Base-by-base conservation (phyloP, 768 basidiomycete species). In the Pleurotus giganteus region DNA sequence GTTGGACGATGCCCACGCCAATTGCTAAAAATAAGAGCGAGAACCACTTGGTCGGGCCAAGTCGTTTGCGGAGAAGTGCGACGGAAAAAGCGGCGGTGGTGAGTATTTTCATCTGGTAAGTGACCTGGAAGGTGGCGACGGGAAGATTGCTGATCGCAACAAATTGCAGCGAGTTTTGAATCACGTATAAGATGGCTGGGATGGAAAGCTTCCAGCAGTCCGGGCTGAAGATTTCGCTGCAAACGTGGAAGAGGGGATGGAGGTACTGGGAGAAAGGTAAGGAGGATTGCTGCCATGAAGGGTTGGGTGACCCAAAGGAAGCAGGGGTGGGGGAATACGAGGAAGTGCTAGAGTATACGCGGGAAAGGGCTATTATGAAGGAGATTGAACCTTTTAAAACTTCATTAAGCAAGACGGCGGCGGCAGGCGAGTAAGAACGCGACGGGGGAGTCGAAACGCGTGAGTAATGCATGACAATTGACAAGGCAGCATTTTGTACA, bases 391-490 rank as follows among this genome's bases (percentile, higher is more conserved):
- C 92, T 68, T 99, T 99, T 55, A 98, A 76, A 29, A 98, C 73
- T 73, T 99, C 97, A 71, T 94, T 96, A 61, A 98, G 74, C 28
- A 99, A 82, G 24, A 99, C 94, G 21, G 97, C 97, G 0, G 92
- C 81, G 1, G 96, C 94, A 1, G 97, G 93, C 0, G 92, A 97
- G 71, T 99, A 99, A 1, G 91, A 76, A 28, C 88, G 78, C 37
- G 86, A 75, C 1, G 88, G 74, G 6, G 92, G 83, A 0, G 83
- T 89, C 2, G 91, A 89, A 55, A 94, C 88, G 57, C 97, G 85
- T n/a, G 97, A 98, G 71, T 98, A 92, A 76, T 98, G 94, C 91
- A 99, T 96, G 60, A 98, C 91, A 65, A 99, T 94, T 51, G 94
- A 94, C 46, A 99, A 76, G 8, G 91, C 85, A 27, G 93, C 93